Conservation (phyloP, 2,329 filamentous ascomycete genomes). For the Hymenoscyphus fructigenus region DNA sequence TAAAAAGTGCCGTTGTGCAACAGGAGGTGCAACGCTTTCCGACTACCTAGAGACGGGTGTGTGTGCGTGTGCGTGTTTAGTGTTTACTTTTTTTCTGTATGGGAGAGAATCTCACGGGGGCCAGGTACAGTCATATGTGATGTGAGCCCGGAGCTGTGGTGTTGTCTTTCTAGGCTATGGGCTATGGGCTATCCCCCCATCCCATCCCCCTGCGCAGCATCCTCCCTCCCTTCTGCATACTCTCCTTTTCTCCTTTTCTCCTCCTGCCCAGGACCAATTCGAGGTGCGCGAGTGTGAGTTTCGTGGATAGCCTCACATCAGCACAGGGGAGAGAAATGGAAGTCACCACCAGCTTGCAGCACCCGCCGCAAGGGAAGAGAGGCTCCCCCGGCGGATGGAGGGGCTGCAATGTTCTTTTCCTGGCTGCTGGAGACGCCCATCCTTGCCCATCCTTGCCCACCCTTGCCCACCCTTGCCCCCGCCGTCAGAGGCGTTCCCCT, state of each 20-base stretch:
- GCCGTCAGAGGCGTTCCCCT: slow-evolving; percentile 19
- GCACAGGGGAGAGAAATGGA: not conserved
- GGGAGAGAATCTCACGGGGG: not conserved
- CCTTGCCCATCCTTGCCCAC: slow-evolving; percentile 13
- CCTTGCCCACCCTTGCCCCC: slow-evolving; percentile 8
- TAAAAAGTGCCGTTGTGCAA: not conserved
- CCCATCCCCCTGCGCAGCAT: not conserved
- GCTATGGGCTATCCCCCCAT: not conserved
- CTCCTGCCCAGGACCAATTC: not conserved
- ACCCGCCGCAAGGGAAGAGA: not conserved
- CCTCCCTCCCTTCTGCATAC: not conserved
- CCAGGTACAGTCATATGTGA: slow-evolving; percentile 11
- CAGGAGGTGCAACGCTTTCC: slow-evolving; percentile 2
- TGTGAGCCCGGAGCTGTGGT: not conserved
- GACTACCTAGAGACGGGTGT: not conserved
- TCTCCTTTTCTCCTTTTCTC: not conserved
- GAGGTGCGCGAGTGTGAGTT: not conserved
- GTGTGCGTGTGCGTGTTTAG: not conserved
- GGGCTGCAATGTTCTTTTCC: slow-evolving; percentile 2
- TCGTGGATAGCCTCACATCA: slow-evolving; percentile 1
- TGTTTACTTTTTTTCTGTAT: not conserved
- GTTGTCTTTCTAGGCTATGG: not conserved
- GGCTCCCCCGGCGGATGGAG: not conserved
- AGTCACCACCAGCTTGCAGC: not conserved
- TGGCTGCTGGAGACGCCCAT: slow-evolving; percentile 9